Conservation (phyloP, 352 stramenopile genomes). For the Albugo candida region DNA sequence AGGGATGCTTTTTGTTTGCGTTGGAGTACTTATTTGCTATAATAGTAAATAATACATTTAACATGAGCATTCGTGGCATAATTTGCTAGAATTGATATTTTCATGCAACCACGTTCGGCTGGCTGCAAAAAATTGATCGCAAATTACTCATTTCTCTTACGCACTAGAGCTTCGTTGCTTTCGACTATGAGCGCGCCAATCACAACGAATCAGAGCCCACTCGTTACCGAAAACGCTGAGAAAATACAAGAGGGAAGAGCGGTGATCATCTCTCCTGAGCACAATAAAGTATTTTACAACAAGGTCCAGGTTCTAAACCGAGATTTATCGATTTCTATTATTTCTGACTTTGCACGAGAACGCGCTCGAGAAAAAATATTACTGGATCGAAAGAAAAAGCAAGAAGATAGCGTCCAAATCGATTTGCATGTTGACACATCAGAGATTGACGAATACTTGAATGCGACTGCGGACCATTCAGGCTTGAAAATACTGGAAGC, state of each 20-base stretch:
- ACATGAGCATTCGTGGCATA: neutral
- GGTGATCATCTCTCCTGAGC: conserved; percentile 80
- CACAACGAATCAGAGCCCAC: too few relatives aligned
- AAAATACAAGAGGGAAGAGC: conserved; percentile 80
- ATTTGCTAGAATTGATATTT: too few relatives aligned
- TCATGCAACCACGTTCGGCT: too few relatives aligned
- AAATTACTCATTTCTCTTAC: too few relatives aligned
- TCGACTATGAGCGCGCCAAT: too few relatives aligned
- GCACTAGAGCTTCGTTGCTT: too few relatives aligned
- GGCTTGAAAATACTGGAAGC: conserved; percentile 97
- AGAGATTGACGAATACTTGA: conserved; percentile 51
- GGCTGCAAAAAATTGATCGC: too few relatives aligned
- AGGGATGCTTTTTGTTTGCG: conserved; percentile 35
- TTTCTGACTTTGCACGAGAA: conserved; percentile 90
- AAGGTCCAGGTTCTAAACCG: conserved; percentile 95
- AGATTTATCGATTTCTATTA: conserved; percentile 96
- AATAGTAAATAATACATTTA: conserved; percentile 19
- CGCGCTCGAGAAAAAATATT: conserved; percentile 27
- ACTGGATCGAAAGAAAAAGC: conserved; percentile 19
- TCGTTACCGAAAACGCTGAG: conserved; percentile 5
- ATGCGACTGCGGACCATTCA: conserved; percentile 33
- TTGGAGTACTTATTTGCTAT: conserved; percentile 46
- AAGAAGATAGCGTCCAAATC: conserved; percentile 20
- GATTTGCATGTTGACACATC: conserved; percentile 20
- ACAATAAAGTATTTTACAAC: conserved; percentile 88